Percentiles rank a stretch among this genome's conserved stretches.
Evolutionary conservation across 495 filamentous ascomycete genomes (phyloP).

Genomic region (Aspergillus avenaceus): DNA sequence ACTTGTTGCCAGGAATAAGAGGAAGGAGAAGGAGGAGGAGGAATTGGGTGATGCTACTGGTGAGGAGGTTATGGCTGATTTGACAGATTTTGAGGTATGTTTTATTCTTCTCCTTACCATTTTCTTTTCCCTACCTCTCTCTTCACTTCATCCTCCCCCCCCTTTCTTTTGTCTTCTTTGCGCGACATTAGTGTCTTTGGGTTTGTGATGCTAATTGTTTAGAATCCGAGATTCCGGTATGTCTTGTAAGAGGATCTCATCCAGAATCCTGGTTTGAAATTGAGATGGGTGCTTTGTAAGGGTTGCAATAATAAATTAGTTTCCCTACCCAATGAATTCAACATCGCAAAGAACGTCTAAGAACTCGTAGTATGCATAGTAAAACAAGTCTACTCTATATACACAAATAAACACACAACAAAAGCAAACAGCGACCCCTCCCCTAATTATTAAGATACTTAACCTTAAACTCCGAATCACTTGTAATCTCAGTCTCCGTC

Average conservation of each 20-base stretch:
- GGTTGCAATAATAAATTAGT: too few relatives aligned
- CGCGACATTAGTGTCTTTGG: too few relatives aligned
- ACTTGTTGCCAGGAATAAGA: conserved; percentile 9
- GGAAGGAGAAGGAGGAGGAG: neutral
- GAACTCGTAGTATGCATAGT: too few relatives aligned
- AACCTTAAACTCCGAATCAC: conserved; percentile 34
- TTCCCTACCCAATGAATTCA: too few relatives aligned
- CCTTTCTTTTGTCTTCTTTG: too few relatives aligned
- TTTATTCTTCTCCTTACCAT: neutral
- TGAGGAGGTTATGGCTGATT: conserved; percentile 7
- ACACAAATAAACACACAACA: too few relatives aligned
- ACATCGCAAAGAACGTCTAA: too few relatives aligned
- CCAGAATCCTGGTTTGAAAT: too few relatives aligned
- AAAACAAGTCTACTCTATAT: too few relatives aligned
- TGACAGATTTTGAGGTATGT: conserved; percentile 18
- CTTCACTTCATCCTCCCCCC: too few relatives aligned
- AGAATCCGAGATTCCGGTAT: conserved; percentile 14
- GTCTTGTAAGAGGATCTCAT: conserved; percentile 8
- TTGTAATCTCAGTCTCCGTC: conserved; percentile 39
- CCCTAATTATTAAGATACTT: conserved; percentile 13
- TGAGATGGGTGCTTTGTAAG: too few relatives aligned
- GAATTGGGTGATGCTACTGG: neutral
- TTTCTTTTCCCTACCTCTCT: neutral
- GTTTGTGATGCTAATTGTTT: neutral
- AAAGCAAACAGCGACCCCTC: neutral